Base-by-base conservation (phyloP, 768 basidiomycete species). In the Tulasnella sp. region DNA sequence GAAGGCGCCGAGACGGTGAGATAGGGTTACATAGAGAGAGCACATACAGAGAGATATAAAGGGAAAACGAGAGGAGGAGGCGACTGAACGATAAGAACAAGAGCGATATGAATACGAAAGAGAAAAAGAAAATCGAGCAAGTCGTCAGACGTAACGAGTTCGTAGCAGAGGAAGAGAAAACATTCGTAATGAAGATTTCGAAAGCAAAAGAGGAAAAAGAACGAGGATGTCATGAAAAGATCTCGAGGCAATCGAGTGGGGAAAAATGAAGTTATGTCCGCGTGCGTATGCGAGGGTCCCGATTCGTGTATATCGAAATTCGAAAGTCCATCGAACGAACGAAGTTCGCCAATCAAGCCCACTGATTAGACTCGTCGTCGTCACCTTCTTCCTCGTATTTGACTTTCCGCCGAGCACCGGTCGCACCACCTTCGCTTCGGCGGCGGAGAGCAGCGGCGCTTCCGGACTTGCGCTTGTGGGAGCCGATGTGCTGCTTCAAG, bases 401-500 rank as follows among this genome's bases (percentile, higher is more conserved):
- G 29, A 64, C 58, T 29, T 64, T 64, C 14, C 58, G 29, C 58
- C 58, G 5, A 29, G 58, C 8, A 34, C 58, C 58, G 31, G 22
- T 64, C 11, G 29, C 58, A 64, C 58, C 58, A 34, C 58, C 58
- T 29, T 64, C 58, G 58, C 58, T 64, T 34, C 58, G 58, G 31
- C 58, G 58, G 14, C 58, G 58, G 29, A 64, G 58, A 64, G 58
- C 58, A 34, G 58, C 58, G 15, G 58, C 58, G 31, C 58, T 34
- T 64, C 58, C 58, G 14, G 58, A 64, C 73, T 74, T 74, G 73
- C 73, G 73, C 54, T 58, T 49, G 36, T 74, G 73, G 15, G 73
- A 74, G 2, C 54, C 73, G n/a, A 74, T 74, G 73, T 74, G 73
- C 17, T 74, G 73, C 73, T 74, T 74, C 17, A 74, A 40, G 54